Conservation (phyloP, 2,329 filamentous ascomycete species). For the Trichoderma sp. region DNA sequence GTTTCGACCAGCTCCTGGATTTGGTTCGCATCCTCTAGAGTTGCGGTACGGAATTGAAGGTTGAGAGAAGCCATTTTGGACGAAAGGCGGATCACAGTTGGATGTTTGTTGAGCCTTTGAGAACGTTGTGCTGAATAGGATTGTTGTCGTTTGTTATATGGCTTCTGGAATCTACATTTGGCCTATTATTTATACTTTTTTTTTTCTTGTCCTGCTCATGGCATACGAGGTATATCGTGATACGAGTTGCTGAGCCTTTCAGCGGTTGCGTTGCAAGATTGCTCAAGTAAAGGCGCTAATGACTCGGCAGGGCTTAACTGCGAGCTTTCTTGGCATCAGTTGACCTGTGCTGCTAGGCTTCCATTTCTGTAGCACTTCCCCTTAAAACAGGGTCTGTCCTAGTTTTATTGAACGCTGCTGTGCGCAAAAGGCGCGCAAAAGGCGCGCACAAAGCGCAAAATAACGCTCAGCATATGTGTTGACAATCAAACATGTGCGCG, state of each 20-base stretch:
- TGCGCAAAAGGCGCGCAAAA: neutral
- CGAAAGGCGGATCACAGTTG: neutral
- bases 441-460: constrained; percentile 1
- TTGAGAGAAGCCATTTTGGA: constrained; percentile 5
- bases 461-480: neutral
- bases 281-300: constrained; percentile 16
- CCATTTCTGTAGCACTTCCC: neutral
- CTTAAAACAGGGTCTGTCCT: neutral
- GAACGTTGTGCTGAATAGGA: neutral
- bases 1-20: constrained; percentile 45
- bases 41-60: constrained; percentile 46
- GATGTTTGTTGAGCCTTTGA: neutral
- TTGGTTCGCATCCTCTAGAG: constrained; percentile 40
- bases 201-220: neutral
- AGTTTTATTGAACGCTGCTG: neutral
- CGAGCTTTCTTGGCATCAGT: neutral
- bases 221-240: neutral
- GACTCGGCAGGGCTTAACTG: neutral
- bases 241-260: neutral
- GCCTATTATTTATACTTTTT: neutral
- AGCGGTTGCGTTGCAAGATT: neutral
- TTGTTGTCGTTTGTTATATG: neutral
- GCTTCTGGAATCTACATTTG: neutral
- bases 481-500: neutral
- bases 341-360: neutral